These are phyloP conservation scores for Coccomyxa sp. DNA, from an alignment of 139 green algal species.

Conservation along the genomic window DNA sequence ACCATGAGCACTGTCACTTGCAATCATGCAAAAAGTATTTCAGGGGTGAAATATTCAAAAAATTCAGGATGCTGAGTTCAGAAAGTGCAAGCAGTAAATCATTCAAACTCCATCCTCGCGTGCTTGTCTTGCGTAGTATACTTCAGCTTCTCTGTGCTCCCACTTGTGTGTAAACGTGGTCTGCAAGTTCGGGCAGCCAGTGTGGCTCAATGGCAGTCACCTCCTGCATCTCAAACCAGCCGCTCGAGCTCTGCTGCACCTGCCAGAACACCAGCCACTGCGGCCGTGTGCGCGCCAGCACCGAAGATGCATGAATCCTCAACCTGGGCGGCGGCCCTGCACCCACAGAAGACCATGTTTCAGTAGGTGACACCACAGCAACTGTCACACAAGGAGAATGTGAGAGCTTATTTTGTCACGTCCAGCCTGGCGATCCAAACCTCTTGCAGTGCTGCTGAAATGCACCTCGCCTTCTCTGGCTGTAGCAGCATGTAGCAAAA, in stretches of 20 bases:
- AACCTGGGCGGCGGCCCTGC: slow-evolving; percentile 32
- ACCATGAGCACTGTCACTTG: too few relatives aligned
- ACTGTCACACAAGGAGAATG: neutral
- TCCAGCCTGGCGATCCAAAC: neutral
- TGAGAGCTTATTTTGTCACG: neutral
- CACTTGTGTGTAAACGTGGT: slow-evolving; percentile 54
- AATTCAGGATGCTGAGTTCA: too few relatives aligned
- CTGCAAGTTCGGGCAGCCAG: slow-evolving; percentile 70
- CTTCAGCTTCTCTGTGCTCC: neutral
- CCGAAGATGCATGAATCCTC: slow-evolving; percentile 48
- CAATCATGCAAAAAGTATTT: too few relatives aligned
- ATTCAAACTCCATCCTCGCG: too few relatives aligned
- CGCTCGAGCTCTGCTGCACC: slow-evolving; percentile 48
- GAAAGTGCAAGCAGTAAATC: too few relatives aligned
- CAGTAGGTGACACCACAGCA: neutral
- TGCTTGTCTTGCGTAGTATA: too few relatives aligned
- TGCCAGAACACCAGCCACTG: slow-evolving; percentile 50
- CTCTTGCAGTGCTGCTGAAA: neutral
- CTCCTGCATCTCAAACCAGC: slow-evolving; percentile 69
- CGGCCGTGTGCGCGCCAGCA: slow-evolving; percentile 54
- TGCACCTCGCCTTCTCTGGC: too few relatives aligned
- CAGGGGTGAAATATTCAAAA: too few relatives aligned
- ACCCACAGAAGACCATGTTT: neutral
- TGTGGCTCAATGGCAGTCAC: slow-evolving; percentile 60
- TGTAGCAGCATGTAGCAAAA: too few relatives aligned